Evolutionary conservation across 768 basidiomycete genomes (phyloP), one percentile per base, ranked within the genome.

Genomic region (Serendipita vermifera): DNA sequence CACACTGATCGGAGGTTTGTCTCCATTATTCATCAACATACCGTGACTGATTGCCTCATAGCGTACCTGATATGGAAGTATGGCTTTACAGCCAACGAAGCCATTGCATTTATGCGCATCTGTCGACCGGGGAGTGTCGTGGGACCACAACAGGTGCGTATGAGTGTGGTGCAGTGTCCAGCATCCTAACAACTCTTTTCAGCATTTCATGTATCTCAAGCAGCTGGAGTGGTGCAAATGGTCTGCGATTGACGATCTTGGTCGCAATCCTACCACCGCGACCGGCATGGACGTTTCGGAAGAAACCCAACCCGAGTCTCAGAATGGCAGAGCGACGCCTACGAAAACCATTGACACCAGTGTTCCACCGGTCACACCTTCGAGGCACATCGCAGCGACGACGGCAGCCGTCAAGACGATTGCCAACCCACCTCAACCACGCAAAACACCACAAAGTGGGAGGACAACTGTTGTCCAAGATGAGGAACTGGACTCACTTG

Each of bases 61-160:
- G 96, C 94, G 6, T 98, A 97, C 74, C 77, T 99, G 56, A 88
- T 96, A 59, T 99, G 96, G 87, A 97, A 97, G 69, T 94, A 97
- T 64, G 89, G 88, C 20, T 99, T 99, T 67, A 90, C 92, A 15
- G 94, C 94, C 1, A 79, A 83, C 53, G 90, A 98, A 70, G 96
- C 86, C 3, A 98, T 98, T 57, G 96, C 86, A 0, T 97, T 93
- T 70, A 98, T 98, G 96, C 85, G 96, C 17, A 89, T 99, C 62
- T 83, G 96, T 56, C 82, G 96, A 40, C 96, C 96, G 2, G 94
- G 92, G 4, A 85, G 84, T 57, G 89, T 92, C 39, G 90, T 93
- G 53, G 89, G 89, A 11, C 88, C 88, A 17, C 88, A 91, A 61
- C 89, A 91, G 65, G 62, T 64, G 43, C 55, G 48, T 22, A 31